Evolutionary conservation across 2,329 filamentous ascomycete genomes (phyloP).

Genomic region (Fusarium caatingaense): DNA sequence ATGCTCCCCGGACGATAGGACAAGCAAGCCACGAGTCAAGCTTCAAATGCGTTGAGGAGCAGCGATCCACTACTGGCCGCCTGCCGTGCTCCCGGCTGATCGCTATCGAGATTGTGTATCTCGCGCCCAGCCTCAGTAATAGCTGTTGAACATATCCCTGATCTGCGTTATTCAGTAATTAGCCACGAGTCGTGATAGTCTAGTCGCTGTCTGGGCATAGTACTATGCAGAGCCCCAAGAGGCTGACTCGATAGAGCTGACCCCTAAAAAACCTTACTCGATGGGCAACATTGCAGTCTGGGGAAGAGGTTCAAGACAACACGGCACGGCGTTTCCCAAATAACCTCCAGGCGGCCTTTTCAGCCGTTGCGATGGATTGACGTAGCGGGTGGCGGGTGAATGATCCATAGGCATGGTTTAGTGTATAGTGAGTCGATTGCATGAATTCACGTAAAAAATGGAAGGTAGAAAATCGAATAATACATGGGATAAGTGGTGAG

Average conservation of each 20-base stretch:
- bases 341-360: constrained; percentile 22
- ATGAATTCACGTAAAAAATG: not conserved
- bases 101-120: constrained; percentile 33
- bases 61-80: constrained; percentile 26
- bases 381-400: not conserved
- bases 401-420: not conserved
- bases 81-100: constrained; percentile 35
- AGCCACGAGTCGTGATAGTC: constrained; percentile 24
- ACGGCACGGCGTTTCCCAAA: constrained; percentile 36
- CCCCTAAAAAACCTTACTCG: constrained; percentile 10
- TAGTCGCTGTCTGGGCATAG: constrained; percentile 7
- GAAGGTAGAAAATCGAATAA: not conserved
- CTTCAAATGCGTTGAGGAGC: constrained; percentile 14
- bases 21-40: constrained; percentile 40
- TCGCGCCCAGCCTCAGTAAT: constrained; percentile 17
- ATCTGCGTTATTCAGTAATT: constrained; percentile 25
- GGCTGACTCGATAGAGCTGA: constrained; percentile 20
- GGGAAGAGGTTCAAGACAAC: constrained; percentile 34
- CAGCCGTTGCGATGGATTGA: not conserved
- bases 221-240: constrained; percentile 16
- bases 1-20: constrained; percentile 35
- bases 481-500: not conserved
- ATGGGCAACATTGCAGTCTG: constrained; percentile 30
- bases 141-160: constrained; percentile 19
- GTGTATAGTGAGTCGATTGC: not conserved